Evolutionary conservation across 2,329 filamentous ascomycete species (phyloP), one percentile per base, ranked within the genome.

Genomic region (Blumeriella jaapii): DNA sequence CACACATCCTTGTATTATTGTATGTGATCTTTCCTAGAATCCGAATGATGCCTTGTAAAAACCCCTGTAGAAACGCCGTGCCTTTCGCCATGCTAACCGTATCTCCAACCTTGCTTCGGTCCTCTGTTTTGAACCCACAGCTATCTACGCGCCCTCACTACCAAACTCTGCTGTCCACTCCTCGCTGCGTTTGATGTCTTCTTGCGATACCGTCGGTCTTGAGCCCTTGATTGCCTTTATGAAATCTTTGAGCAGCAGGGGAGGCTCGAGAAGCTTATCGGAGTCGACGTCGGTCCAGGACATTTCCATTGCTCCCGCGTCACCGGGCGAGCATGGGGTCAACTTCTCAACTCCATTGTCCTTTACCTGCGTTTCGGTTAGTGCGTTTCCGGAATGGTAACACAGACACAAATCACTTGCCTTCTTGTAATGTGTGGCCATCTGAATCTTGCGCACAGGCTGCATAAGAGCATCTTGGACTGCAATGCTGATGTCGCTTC

Each of bases 391-490:
- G 2, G 20, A n/a, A 26, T 10, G 10, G 11, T 17, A 18, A 6
- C 3, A 26, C 17, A 31, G 14, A n/a, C 31, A 2, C 13, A 36
- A 7, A 17, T 18, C 2, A 39, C 29, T 34, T 66, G 89, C 89
- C 65, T 82, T 79, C 60, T 95, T 95, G 63, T 96, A 98, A 64
- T 98, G 91, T 34, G 91, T 98, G 12, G 91, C 89, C 45, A 87
- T 93, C 59, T 96, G 80, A 49, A 98, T 96, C 61, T 95, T 93
- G 43, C 91, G 73, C 42, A 98, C 83, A 2, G 91, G 93, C 55
- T 95, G 86, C 91, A 98, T 98, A 24, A 98, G 65, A 1, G 91
- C 91, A 56, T 93, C 83, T 59, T 98, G 91, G 13, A 96, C 91
- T 3, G 85, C 86, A 55, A 96, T 96, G 53, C 72, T 76, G 51